Evolutionary conservation across 306 rosid genomes (phyloP), one percentile per base, ranked within the genome.

Genomic region (Corylus avellana): DNA sequence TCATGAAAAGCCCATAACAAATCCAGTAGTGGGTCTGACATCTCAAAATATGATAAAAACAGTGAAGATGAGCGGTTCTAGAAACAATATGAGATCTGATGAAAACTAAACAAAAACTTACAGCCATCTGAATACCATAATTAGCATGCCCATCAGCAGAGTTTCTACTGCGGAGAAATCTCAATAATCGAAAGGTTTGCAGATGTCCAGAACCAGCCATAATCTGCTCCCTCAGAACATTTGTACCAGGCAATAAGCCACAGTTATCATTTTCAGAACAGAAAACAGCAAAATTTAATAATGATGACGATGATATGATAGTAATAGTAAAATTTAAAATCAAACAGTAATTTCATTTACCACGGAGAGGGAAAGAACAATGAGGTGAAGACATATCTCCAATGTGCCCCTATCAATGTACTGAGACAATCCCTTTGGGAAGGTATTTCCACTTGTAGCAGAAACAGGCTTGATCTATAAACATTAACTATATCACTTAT

Each of bases 171-270:
- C 98, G 88, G 66, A 94, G 87, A 80, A 94, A 94, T 88, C 95
- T 91, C 88, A 94, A 82, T 64, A 94, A 80, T 57, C 88, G 92
- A 76, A 94, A 91, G 61, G 97, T 94, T 79, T 92, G 92, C 84
- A 94, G 83, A 90, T 92, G 96, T 82, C 98, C 98, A 80, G 98
- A 92, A 77, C 98, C 98, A 81, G 98, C 98, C 97, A 94, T 92
- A 75, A 94, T 94, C 98, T 94, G 90, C 57, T 49, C 75, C 66
- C 27, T 75, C 78, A 77, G 57, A 88, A 76, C 74, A 81, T 83
- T 61, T 81, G 78, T 73, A 82, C 78, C 53, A 48, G 32, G 70
- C 53, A 61, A 75, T 83, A 78, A 50, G 35, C 47, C 75, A 67
- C 29, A 16, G 68, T 44, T 53, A 56, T 74, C 53, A 78, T 51